Evolutionary conservation across 768 basidiomycete species (phyloP).

Genomic region (Amanita polypyramis): DNA sequence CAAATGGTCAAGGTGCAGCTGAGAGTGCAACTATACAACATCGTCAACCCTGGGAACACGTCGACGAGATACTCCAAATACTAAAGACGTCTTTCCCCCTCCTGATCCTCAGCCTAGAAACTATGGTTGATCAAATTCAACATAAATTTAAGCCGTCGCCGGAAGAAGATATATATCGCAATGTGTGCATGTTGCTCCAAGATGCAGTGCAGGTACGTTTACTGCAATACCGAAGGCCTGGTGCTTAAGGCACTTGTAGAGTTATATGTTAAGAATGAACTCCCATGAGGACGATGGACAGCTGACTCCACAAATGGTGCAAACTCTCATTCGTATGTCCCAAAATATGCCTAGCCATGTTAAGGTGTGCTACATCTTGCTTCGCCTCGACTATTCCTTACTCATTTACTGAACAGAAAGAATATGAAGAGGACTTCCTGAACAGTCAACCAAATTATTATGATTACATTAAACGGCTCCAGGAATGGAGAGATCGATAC

Average conservation of each 20-base stretch:
- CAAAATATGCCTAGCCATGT: conserved; percentile 45
- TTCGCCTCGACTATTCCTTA: background rate
- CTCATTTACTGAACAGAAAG: conserved; percentile 39
- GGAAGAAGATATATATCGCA: conserved; percentile 92
- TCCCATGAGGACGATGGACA: conserved; percentile 59
- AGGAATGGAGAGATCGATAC: conserved; percentile 87
- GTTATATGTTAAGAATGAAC: conserved; percentile 59
- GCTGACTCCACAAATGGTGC: conserved; percentile 42
- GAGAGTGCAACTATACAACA: conserved; percentile 18
- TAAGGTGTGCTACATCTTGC: conserved; percentile 32
- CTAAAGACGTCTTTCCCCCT: conserved; percentile 95
- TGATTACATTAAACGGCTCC: conserved; percentile 85
- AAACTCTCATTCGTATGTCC: conserved; percentile 49
- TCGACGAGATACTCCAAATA: conserved; percentile 89
- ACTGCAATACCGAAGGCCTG: background rate
- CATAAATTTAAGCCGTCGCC: conserved; percentile 78
- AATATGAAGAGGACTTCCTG: conserved; percentile 89
- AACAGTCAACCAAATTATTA: conserved; percentile 65
- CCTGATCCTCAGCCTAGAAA: conserved; percentile 90
- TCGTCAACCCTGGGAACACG: conserved; percentile 77
- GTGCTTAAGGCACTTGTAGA: conserved; percentile 26
- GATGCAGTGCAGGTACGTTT: conserved; percentile 72
- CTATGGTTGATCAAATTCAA: conserved; percentile 90
- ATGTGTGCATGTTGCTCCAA: conserved; percentile 76
- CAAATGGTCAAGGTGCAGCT: conserved; percentile 13